phyloP scores from a whole-genome alignment of 306 rosid species.

The Chamaecrista fasciculata region DNA sequence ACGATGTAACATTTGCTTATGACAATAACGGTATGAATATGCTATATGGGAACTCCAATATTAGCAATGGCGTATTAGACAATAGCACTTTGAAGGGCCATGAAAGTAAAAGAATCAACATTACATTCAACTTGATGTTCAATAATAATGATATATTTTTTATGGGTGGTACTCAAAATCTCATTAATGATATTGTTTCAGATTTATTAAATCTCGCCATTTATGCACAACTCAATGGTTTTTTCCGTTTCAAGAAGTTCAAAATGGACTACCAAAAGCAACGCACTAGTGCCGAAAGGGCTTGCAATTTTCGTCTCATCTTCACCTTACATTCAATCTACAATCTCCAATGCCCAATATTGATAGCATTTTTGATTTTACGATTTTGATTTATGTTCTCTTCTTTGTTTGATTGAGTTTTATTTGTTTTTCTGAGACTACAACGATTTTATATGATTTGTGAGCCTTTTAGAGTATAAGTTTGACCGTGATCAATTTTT shows the following conservation, averaged over 20 bases:
- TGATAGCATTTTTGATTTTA: no score
- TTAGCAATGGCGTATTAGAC: slow-evolving; percentile 30
- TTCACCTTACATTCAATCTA: slow-evolving; percentile 40
- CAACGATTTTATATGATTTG: no score
- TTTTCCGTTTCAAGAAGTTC: slow-evolving; percentile 35
- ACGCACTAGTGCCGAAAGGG: slow-evolving; percentile 34
- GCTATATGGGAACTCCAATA: slow-evolving; percentile 18
- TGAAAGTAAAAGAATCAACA: slow-evolving; percentile 21
- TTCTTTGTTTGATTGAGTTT: no score
- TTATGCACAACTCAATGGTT: slow-evolving; percentile 44
- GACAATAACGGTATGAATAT: slow-evolving; percentile 31
- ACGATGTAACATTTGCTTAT: slow-evolving; percentile 50
- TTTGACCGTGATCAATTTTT: no score
- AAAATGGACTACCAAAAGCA: slow-evolving; percentile 38
- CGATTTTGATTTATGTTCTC: no score
- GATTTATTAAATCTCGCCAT: slow-evolving; percentile 48
- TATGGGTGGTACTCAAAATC: slow-evolving; percentile 18
- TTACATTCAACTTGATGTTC: slow-evolving; percentile 35
- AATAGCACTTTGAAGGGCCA: slow-evolving; percentile 28
- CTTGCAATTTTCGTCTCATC: slow-evolving; percentile 48
- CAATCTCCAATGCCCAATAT: slow-evolving; percentile 45
- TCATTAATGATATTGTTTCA: slow-evolving; percentile 30
- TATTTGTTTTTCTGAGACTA: no score
- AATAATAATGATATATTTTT: background rate
- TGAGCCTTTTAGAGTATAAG: no score